phyloP scores from a whole-genome alignment of 345 rosid species.

The thale cress (Arabidopsis thaliana) region DNA sequence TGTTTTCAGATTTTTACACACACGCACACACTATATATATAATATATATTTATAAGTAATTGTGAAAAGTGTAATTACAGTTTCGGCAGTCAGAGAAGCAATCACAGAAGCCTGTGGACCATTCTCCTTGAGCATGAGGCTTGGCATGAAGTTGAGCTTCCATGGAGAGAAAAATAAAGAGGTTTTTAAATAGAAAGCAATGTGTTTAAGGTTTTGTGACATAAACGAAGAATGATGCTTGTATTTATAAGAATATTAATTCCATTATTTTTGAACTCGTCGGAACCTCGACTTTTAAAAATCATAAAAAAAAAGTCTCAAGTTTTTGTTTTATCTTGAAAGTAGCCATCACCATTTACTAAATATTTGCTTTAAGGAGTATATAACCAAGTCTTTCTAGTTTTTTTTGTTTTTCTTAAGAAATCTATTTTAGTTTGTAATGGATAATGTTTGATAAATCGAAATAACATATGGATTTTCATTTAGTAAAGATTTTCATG shows the following conservation, averaged over 20 bases:
- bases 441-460: background rate
- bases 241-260: slow-evolving; percentile 29
- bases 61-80: slow-evolving; percentile 39
- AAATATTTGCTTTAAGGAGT: background rate
- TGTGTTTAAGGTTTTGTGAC: background rate
- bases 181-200: background rate
- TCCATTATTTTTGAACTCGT: background rate
- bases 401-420: background rate
- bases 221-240: slow-evolving; percentile 1
- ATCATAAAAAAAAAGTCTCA: background rate
- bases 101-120: slow-evolving; percentile 61
- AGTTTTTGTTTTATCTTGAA: background rate
- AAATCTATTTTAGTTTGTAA: background rate
- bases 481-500: too few species aligned
- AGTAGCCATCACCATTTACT: slow-evolving; percentile 1
- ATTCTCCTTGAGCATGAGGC: slow-evolving; percentile 39
- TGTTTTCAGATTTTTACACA: background rate
- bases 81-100: slow-evolving; percentile 50
- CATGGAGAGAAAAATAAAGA: slow-evolving; percentile 27
- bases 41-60: background rate
- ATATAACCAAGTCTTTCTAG: background rate
- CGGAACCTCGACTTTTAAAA: background rate
- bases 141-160: slow-evolving; percentile 40
- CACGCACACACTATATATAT: background rate
- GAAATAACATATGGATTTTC: too few species aligned